Percentiles rank a stretch among this genome's conserved stretches.
Evolutionary conservation across 495 filamentous ascomycete genomes (phyloP).

Genomic region (Talaromyces ruber): DNA sequence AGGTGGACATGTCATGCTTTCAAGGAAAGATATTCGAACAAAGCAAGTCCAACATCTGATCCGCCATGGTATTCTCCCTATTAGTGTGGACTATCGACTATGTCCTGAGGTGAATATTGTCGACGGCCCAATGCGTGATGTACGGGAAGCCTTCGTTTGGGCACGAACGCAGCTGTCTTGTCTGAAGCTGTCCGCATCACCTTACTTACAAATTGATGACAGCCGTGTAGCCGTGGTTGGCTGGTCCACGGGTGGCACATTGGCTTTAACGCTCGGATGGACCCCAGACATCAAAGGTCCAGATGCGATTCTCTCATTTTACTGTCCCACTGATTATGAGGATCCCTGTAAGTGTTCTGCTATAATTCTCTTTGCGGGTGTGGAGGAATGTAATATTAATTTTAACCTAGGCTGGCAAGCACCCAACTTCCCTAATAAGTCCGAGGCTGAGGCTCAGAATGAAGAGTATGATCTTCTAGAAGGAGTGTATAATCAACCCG

Average conservation of each 20-base stretch:
- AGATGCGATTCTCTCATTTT: slow-evolving; percentile 43
- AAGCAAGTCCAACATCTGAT: slow-evolving; percentile 33
- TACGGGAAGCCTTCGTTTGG: slow-evolving; percentile 38
- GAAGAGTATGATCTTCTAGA: slow-evolving; percentile 17
- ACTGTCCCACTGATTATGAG: slow-evolving; percentile 39
- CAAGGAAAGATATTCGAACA: slow-evolving; percentile 34
- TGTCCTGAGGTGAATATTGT: slow-evolving; percentile 41
- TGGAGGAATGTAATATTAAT: no score
- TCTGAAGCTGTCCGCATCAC: slow-evolving; percentile 10
- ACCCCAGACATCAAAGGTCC: slow-evolving; percentile 21
- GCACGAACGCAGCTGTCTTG: slow-evolving; percentile 28
- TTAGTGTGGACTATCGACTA: slow-evolving; percentile 48
- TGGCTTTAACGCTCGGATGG: slow-evolving; percentile 42
- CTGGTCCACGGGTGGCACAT: slow-evolving; percentile 48
- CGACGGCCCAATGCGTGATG: slow-evolving; percentile 44
- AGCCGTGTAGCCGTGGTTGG: slow-evolving; percentile 39
- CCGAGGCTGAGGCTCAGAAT: no score
- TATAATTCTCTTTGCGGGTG: no score
- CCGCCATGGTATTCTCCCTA: slow-evolving; percentile 35
- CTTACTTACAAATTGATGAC: slow-evolving; percentile 23
- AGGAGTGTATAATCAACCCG: slow-evolving; percentile 17
- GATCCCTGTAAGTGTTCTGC: not conserved
- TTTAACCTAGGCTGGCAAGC: no score
- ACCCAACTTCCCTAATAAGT: no score
- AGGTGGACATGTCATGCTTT: no score